Percentiles rank a stretch among this genome's conserved stretches.
These are phyloP conservation scores for Astraeus odoratus DNA, from an alignment of 768 basidiomycete species.

Conservation along the genomic window DNA sequence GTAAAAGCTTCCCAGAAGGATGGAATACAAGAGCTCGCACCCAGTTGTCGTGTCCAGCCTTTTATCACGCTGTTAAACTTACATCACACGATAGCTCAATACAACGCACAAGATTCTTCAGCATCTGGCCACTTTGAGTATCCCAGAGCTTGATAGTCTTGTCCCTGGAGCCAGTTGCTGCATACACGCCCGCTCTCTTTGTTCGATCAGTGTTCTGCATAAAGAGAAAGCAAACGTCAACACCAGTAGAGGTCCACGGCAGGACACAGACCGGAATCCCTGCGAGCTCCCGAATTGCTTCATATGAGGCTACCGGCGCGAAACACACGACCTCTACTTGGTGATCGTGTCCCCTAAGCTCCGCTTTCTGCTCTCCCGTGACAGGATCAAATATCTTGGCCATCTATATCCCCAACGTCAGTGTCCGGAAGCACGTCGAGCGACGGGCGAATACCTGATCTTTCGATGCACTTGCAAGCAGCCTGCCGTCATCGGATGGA, in stretches of 20 bases:
- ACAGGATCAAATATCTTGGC: slow-evolving; percentile 68
- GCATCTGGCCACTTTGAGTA: slow-evolving; percentile 68
- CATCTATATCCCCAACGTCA: slow-evolving; percentile 42
- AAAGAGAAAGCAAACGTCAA: not conserved
- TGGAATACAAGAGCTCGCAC: slow-evolving; percentile 84
- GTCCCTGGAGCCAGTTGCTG: slow-evolving; percentile 83
- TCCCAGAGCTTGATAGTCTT: slow-evolving; percentile 94
- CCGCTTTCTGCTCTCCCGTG: slow-evolving; percentile 71
- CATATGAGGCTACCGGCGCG: slow-evolving; percentile 68
- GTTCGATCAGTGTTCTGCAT: slow-evolving; percentile 42
- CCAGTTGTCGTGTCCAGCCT: slow-evolving; percentile 88
- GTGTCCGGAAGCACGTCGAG: not conserved
- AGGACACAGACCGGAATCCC: slow-evolving; percentile 53
- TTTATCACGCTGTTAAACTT: slow-evolving; percentile 5
- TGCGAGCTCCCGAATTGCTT: slow-evolving; percentile 70
- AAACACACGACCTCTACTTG: slow-evolving; percentile 79
- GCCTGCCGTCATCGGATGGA: slow-evolving; percentile 64
- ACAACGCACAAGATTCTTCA: slow-evolving; percentile 61
- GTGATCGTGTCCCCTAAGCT: slow-evolving; percentile 84
- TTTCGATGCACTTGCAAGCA: slow-evolving; percentile 76
- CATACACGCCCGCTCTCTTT: slow-evolving; percentile 50
- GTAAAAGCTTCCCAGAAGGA: slow-evolving; percentile 80
- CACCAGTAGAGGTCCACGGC: slow-evolving; percentile 1
- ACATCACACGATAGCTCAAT: not conserved
- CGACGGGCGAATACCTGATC: slow-evolving; percentile 59